Evolutionary conservation across 352 stramenopile species (phyloP).

Genomic region (Phytophthora vignae): DNA sequence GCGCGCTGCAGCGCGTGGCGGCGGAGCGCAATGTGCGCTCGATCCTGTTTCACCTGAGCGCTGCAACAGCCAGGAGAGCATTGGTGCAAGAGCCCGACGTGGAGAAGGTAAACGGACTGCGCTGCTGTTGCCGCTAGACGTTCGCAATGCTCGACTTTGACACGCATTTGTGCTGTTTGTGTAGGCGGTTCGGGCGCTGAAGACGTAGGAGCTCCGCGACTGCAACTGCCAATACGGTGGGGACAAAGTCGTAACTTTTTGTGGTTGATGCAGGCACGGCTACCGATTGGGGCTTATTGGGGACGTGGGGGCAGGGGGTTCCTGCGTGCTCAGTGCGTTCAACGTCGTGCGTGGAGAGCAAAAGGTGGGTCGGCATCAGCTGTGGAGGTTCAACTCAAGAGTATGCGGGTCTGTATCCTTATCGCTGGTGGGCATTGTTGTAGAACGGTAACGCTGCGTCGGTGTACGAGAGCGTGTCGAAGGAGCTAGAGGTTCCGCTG

Average conservation of each 20-base stretch:
- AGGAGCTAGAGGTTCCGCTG: slow-evolving; percentile 32
- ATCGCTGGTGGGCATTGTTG: neutral
- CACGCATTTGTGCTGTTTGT: neutral
- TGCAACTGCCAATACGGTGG: neutral
- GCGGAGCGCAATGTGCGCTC: slow-evolving; percentile 54
- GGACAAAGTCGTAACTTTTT: neutral
- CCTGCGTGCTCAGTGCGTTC: slow-evolving; percentile 29
- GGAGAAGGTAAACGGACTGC: slow-evolving; percentile 25
- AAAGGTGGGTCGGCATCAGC: neutral
- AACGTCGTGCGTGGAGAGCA: slow-evolving; percentile 20
- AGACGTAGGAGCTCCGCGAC: slow-evolving; percentile 17
- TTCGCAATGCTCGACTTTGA: neutral
- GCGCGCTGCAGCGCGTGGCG: slow-evolving; percentile 34
- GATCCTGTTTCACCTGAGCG: slow-evolving; percentile 56
- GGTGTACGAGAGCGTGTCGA: slow-evolving; percentile 26
- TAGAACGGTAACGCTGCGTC: slow-evolving; percentile 21
- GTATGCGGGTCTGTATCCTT: neutral
- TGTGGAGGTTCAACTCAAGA: no score
- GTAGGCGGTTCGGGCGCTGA: slow-evolving; percentile 37
- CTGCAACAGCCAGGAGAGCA: slow-evolving; percentile 11
- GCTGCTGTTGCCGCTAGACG: neutral
- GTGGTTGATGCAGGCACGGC: slow-evolving; percentile 36
- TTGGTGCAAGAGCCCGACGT: slow-evolving; percentile 16
- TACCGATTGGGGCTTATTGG: slow-evolving; percentile 47
- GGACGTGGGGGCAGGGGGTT: slow-evolving; percentile 4